These are phyloP conservation scores for Epichloe typhina DNA, from an alignment of 2,329 filamentous ascomycete species.

Conservation along the genomic window DNA sequence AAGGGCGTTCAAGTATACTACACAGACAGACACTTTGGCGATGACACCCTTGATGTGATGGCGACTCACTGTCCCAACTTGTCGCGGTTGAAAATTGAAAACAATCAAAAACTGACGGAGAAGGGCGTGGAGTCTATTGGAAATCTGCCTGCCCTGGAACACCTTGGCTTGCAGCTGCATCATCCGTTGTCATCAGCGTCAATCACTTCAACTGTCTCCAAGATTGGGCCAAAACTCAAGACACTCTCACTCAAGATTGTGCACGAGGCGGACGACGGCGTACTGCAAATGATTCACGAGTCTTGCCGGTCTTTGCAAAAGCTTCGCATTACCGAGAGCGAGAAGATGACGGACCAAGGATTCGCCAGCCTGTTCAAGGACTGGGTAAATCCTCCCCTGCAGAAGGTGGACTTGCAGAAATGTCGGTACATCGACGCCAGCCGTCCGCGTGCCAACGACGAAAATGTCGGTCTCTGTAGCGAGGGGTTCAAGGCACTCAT, in stretches of 20 bases:
- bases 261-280: slow-evolving; percentile 48
- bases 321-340: slow-evolving; percentile 69
- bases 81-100: slow-evolving; percentile 62
- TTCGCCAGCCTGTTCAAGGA: slow-evolving; percentile 59
- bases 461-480: slow-evolving; percentile 60
- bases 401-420: slow-evolving; percentile 60
- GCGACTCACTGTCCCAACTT: slow-evolving; percentile 53
- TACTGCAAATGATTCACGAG: slow-evolving; percentile 58
- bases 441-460: slow-evolving; percentile 50
- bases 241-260: slow-evolving; percentile 69
- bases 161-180: slow-evolving; percentile 60
- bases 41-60: slow-evolving; percentile 53
- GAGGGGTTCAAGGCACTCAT: slow-evolving; percentile 70
- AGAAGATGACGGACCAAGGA: slow-evolving; percentile 59
- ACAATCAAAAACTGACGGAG: slow-evolving; percentile 62
- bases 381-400: slow-evolving; percentile 63
- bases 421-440: slow-evolving; percentile 65
- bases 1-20: slow-evolving; percentile 65
- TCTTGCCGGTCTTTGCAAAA: slow-evolving; percentile 58
- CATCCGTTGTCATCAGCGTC: slow-evolving; percentile 40
- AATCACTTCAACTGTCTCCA: slow-evolving; percentile 47
- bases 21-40: slow-evolving; percentile 69
- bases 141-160: slow-evolving; percentile 49
- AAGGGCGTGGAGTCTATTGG: slow-evolving; percentile 53
- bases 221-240: slow-evolving; percentile 51